Evolutionary conservation across 2,329 filamentous ascomycete species (phyloP), one percentile per base, ranked within the genome.

Genomic region (Ophiosphaerella narmari): DNA sequence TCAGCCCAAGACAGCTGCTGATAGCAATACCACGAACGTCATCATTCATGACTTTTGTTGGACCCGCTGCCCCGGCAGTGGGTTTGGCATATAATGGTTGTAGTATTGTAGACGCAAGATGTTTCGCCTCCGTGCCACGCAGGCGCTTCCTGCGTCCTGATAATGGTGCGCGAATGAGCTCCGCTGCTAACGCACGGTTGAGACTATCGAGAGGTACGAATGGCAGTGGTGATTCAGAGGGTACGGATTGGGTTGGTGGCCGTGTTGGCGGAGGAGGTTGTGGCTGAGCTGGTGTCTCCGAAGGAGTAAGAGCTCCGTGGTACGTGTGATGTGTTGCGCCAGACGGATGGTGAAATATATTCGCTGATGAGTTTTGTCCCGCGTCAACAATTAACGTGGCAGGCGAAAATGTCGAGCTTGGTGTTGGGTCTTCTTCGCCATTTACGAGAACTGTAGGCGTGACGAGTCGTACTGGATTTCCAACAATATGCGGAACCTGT

Each of bases 401-500:
- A 2, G 66, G 61, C 12, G 62, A 57, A 11, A 66, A 43, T 8
- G 54, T 57, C 1, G 59, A 62, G 40, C 54, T 65, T 8, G 70
- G 63, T 0, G 57, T 63, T 7, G 56, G 52, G 36, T 70, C 60
- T 41, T 72, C 59, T 48, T 79, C 75, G 40, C 81, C 81, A 41
- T 82, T 84, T 18, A 84, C 76, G 7, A 83, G 74, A 2, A 82
- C 71, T 8, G 79, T 77, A 0, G 82, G 81, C 1, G 86, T 88
- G 21, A 86, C 85, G 12, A 88, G 75, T 49, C 84, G 78, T 0
- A 88, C 83, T 2, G 82, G 78, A 1, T 84, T 84, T 1, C 84
- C 78, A 14, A 80, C 75, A 50, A 86, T 80, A 57, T 85, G 79
- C 7, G 86, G 85, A 0, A 88, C 85, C 60, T 87, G 85, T 1